These are phyloP conservation scores for Chaetomium sp. DNA, from an alignment of 2,329 filamentous ascomycete species.

Conservation along the genomic window DNA sequence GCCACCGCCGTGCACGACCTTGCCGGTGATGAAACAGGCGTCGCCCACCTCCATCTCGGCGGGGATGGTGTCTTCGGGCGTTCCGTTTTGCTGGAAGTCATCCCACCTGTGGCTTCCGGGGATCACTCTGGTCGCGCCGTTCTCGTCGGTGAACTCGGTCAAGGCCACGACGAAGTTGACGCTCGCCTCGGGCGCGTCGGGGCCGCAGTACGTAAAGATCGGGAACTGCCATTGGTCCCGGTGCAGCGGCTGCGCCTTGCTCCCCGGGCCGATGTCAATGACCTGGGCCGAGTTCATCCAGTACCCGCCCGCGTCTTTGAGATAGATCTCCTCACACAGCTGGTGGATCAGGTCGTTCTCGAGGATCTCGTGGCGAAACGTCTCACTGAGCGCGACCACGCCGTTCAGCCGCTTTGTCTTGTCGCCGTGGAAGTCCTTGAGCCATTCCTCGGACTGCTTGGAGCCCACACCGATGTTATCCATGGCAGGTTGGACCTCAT, in stretches of 20 bases:
- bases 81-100: background rate
- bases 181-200: background rate
- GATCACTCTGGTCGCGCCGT: slow-evolving; percentile 2
- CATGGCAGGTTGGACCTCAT: background rate
- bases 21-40: background rate
- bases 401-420: background rate
- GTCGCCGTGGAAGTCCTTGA: slow-evolving; percentile 1
- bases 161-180: slow-evolving; percentile 1
- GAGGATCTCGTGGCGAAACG: slow-evolving; percentile 1
- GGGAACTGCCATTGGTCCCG: background rate
- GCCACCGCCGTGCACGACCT: background rate
- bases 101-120: slow-evolving; percentile 1
- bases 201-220: background rate
- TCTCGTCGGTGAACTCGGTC: slow-evolving; percentile 2
- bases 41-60: slow-evolving; percentile 1
- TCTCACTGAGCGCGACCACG: slow-evolving; percentile 1
- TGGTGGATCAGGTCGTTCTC: background rate
- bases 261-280: background rate
- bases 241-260: slow-evolving; percentile 1
- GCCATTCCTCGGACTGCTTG: slow-evolving; percentile 1
- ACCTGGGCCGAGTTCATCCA: background rate
- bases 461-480: background rate
- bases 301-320: background rate
- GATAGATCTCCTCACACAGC: background rate
- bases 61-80: background rate